Conservation (phyloP, 2,329 filamentous ascomycete genomes). For the Colletotrichum navitas region DNA sequence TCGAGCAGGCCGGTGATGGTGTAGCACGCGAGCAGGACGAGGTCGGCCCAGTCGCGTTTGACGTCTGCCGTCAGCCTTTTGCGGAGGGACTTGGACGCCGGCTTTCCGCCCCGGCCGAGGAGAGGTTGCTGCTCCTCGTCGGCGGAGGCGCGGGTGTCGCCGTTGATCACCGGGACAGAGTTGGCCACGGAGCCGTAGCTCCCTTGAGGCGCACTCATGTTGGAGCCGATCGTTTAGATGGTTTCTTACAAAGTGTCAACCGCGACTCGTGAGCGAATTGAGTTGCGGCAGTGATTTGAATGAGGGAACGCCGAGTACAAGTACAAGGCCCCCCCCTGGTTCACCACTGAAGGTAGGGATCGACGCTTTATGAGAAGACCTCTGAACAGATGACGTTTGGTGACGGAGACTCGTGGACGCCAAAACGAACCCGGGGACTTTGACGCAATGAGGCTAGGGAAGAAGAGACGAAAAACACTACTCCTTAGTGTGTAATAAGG, state of each 20-base stretch:
- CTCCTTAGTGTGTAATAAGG: not conserved
- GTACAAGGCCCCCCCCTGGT: not conserved
- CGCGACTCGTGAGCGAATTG: not conserved
- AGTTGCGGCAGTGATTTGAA: not conserved
- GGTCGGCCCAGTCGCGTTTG: constrained; percentile 72
- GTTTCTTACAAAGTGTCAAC: not conserved
- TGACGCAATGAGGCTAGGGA: constrained; percentile 7
- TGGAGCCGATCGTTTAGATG: not conserved
- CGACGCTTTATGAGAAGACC: too few species aligned
- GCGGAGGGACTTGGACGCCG: constrained; percentile 45
- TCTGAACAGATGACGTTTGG: constrained; percentile 20
- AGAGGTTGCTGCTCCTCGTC: constrained; percentile 54
- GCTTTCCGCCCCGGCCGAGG: constrained; percentile 46
- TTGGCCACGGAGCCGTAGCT: constrained; percentile 32
- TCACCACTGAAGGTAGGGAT: not conserved
- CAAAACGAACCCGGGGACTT: constrained; percentile 9
- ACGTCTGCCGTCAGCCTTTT: constrained; percentile 61
- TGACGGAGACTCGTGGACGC: constrained; percentile 8
- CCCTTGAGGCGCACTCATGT: constrained; percentile 17
- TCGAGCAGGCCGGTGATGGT: constrained; percentile 83
- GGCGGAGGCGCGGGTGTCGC: constrained; percentile 10
- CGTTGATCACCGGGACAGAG: constrained; percentile 29
- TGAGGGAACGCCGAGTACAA: not conserved
- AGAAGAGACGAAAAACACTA: not conserved
- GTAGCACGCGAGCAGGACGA: constrained; percentile 79